Percentiles rank a stretch among this genome's conserved stretches.
Conservation (phyloP, 202 grass and related monocot genomes). For the Brachypodium distachyon region DNA sequence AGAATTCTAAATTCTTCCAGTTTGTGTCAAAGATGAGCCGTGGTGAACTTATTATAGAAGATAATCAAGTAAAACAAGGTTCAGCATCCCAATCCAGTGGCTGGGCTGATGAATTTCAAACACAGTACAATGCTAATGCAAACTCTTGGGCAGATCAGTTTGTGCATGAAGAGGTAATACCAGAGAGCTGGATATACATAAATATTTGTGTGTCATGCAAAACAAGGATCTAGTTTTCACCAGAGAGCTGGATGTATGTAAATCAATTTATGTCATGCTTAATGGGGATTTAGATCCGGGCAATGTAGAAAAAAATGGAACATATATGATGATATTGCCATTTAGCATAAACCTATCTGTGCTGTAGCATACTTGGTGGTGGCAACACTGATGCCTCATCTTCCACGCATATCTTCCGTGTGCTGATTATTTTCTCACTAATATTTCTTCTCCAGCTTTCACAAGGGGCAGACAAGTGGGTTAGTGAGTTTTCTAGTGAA, state of each 20-base stretch:
- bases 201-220: background rate
- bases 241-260: slow-evolving; percentile 9
- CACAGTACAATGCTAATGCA: slow-evolving; percentile 69
- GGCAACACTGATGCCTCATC: background rate
- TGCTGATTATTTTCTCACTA: slow-evolving; percentile 17
- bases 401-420: background rate
- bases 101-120: slow-evolving; percentile 95
- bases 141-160: slow-evolving; percentile 93
- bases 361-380: background rate
- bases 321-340: background rate
- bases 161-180: slow-evolving; percentile 71
- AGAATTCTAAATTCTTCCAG: slow-evolving; percentile 99
- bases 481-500: slow-evolving; percentile 66
- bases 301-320: background rate
- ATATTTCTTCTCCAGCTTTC: slow-evolving; percentile 50
- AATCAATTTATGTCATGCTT: background rate
- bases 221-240: slow-evolving; percentile 3
- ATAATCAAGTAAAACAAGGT: slow-evolving; percentile 96
- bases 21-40: slow-evolving; percentile 99
- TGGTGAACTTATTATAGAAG: slow-evolving; percentile 94
- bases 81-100: slow-evolving; percentile 54
- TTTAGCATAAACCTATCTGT: background rate
- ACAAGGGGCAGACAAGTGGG: slow-evolving; percentile 70
- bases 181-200: slow-evolving; percentile 10
- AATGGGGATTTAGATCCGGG: background rate